Evolutionary conservation across 2,329 filamentous ascomycete species (phyloP).

Genomic region (Metarhizium album): DNA sequence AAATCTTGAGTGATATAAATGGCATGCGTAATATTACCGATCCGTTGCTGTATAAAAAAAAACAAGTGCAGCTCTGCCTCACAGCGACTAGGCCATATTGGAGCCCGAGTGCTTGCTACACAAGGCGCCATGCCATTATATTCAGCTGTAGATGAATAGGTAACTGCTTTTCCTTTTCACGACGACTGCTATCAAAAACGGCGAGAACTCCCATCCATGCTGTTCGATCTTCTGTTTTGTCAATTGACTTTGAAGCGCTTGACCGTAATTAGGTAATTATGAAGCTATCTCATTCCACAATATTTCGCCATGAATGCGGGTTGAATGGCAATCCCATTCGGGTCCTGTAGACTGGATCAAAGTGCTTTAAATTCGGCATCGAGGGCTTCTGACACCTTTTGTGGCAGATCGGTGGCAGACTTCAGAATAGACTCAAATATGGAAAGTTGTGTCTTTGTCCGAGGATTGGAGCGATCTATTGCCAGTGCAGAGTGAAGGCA

Average conservation of each 20-base stretch:
- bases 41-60: not conserved
- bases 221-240: no score
- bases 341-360: not conserved
- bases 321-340: not conserved
- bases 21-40: not conserved
- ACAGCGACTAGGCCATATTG: not conserved
- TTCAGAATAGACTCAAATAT: constrained; percentile 56
- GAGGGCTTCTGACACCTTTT: constrained; percentile 58
- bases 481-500: constrained; percentile 66
- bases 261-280: not conserved
- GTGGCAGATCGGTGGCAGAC: constrained; percentile 44
- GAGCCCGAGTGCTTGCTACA: not conserved
- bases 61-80: not conserved
- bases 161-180: no score
- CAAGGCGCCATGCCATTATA: not conserved
- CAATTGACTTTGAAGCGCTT: not conserved
- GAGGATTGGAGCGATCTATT: constrained; percentile 58
- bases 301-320: not conserved
- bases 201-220: no score
- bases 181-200: no score
- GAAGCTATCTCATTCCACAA: not conserved
- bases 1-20: not conserved
- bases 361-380: constrained; percentile 52
- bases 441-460: constrained; percentile 63
- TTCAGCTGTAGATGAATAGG: not conserved